Base-by-base conservation (phyloP, 257 asterid species). In the Sherardia arvensis region DNA sequence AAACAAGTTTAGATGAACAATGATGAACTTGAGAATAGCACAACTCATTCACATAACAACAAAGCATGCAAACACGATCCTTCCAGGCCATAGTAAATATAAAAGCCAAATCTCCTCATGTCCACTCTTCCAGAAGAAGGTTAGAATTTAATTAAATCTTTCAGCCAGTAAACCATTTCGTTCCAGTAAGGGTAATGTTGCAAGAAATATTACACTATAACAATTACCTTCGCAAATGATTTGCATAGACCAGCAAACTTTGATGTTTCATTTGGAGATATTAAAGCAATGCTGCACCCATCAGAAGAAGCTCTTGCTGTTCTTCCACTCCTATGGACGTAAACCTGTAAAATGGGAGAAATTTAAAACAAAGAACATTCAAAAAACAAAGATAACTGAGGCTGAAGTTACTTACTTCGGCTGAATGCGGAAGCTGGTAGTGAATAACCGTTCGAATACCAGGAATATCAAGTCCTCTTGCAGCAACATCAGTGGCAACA, bases 301-400 rank as follows among this genome's bases (percentile, higher is more conserved):
- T 92, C 99, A 62, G 88, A 75, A 61, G 71, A 85, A 68, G 96
- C 97, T 69, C 99, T 84, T n/a, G 99, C 99, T 61, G 99, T 92
- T 84, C 99, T 81, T 79, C 97, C 97, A 71, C 99, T 85, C 78
- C 99, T 78, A 73, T 92, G 97, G 73, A 92, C 97, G 68, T 92
- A 92, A 28, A 92, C 80, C 99, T 90, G 61, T 38, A 70, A 60
- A 79, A 76, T 26, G 66, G 71, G 54, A 6, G 43, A 60, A 62
- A 8, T 53, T 47, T 67, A 0, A 23, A 28, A 7, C 33, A 11
- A 26, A 43, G 20, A 18, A 38, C 25, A 61, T 59, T 29, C 38
- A 12, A 29, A 7, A n/a, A 3, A 2, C 47, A 38, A 36, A 38
- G 47, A 43, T 15, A 43, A 43, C 21, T 43, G 5, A 17, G 30